Base-by-base conservation (phyloP, 2,329 filamentous ascomycete species). In the Botrytis elliptica region DNA sequence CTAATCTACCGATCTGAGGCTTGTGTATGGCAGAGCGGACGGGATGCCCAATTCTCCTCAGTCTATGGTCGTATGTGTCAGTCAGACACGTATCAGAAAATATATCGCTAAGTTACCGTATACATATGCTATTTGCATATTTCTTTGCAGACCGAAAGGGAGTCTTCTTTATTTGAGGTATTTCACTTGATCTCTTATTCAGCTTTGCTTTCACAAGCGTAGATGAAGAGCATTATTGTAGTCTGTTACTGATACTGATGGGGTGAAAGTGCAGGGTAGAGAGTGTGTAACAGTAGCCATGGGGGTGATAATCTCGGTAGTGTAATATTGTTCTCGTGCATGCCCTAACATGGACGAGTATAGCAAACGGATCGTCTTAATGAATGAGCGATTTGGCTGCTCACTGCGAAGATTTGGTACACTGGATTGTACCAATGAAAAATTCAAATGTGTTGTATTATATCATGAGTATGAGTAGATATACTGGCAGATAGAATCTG, bases 41-140 rank as follows among this genome's bases (percentile, higher is more conserved):
- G 49, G 49, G 49, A 55, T 55, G 49, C 49, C 49, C 49, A 55
- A 55, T 55, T 55, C 49, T 52, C 49, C 49, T 52, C 49, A 52
- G 49, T 52, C 49, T 52, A 52, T 52, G 49, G 49, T 52, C 49
- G 49, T 52, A 52, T 52, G 49, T 52, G 22, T 2, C 9, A 29
- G 29, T 29, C 29, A 29, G 1, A 29, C 1, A 29, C 29, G 29
- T 29, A 29, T 29, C 29, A 29, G 29, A 29, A 29, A 29, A 29
- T 29, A 29, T 29, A 29, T 29, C 29, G 29, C 29, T 29, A 29
- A 29, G 5, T 4, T 6, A 3, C 1, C 0, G 2, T 46, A 4
- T 42, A 42, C 3, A 0, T 52, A 2, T n/a, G 10, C 25, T 52
- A 1, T 52, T 3, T 52, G 10, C 10, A n/a, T n/a, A 2, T n/a